Conservation (phyloP, 176 grass and related monocot species). For the Calamus simplicifolius region DNA sequence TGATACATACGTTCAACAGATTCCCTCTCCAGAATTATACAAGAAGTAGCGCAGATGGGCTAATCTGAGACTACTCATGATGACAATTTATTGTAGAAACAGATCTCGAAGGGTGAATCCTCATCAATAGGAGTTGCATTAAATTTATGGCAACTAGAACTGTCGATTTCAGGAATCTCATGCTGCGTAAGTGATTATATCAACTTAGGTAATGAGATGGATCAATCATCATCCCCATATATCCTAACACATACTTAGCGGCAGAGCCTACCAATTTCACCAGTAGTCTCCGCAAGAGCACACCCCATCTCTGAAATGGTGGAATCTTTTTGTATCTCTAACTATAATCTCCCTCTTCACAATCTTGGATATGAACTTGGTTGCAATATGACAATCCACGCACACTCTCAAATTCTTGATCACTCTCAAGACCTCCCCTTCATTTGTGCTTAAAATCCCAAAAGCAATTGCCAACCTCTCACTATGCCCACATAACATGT, state of each 20-base stretch:
- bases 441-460: conserved; percentile 3
- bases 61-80: too few species aligned
- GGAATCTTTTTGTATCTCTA: conserved; percentile 11
- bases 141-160: too few species aligned
- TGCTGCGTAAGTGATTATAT: too few species aligned
- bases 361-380: conserved; percentile 10
- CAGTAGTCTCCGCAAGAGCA: conserved; percentile 10
- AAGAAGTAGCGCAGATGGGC: too few species aligned
- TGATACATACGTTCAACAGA: too few species aligned
- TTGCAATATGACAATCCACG: conserved; percentile 3
- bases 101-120: too few species aligned
- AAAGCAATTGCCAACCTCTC: conserved; percentile 16
- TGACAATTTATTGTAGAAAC: too few species aligned
- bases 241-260: too few species aligned
- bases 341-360: conserved; percentile 10
- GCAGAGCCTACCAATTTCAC: neutral
- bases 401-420: conserved; percentile 13
- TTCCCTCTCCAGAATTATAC: too few species aligned
- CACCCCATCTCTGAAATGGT: conserved; percentile 3
- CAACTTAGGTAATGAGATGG: neutral
- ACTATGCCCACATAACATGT: conserved; percentile 3
- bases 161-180: too few species aligned
- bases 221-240: neutral
- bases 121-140: too few species aligned
- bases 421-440: conserved; percentile 9